Evolutionary conservation across 2,329 filamentous ascomycete genomes (phyloP), one percentile per base, ranked within the genome.

Genomic region (Cladosporium sp.): DNA sequence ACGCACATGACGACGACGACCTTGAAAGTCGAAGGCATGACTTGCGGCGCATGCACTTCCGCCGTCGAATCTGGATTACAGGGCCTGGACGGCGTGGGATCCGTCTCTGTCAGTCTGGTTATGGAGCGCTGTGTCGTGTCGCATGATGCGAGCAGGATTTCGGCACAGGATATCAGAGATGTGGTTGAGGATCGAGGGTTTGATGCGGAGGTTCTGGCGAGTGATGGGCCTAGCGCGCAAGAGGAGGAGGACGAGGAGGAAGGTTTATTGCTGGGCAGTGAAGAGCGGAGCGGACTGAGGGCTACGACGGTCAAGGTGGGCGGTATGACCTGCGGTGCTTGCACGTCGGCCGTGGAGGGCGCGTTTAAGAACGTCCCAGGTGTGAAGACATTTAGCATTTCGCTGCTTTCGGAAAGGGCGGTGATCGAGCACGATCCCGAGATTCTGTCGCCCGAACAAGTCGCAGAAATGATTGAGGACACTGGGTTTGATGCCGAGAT

Each of bases 81-180:
- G 68, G 84, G 83, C 65, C 83, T 96, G 5, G 82, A 88, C 40
- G 93, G 94, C 59, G 87, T 94, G 3, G 90, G 89, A 61, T 92
- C 83, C 66, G 91, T 97, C 43, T 95, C 92, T 2, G 89, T 99
- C 67, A 96, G 91, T 74, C 78, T 99, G 68, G 90, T 96, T 64
- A 96, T 97, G 90, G 92, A 96, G 75, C 87, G 93, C 61, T 94
- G 93, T 15, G 92, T 97, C 40, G 81, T 97, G 39, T 88, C 91
- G 74, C 94, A 99, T 76, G 88, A 99, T 74, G 88, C 90, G 2
- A 77, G 83, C 55, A 82, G 82, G 61, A 84, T 97, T 57, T 78
- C 90, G 12, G 85, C 91, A 60, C 88, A 92, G 37, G 77, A 87
- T 65, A 84, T 97, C 59, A 84, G 84, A 71, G 90, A 96, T 61